phyloP scores from a whole-genome alignment of 371 early-diverging fungal genomes.

The Mucor indicus region DNA sequence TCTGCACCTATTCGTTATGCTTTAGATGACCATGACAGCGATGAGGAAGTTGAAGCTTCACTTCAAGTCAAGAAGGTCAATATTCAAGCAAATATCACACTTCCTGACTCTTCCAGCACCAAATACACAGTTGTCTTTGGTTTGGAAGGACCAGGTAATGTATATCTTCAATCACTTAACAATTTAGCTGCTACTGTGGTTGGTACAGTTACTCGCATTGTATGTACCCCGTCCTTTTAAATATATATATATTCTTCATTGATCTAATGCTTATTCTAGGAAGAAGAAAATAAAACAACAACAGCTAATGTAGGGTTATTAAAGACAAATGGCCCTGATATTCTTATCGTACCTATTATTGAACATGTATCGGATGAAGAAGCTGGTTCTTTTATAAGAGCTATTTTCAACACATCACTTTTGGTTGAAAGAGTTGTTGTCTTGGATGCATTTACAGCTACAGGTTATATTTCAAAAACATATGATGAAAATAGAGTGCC shows the following conservation, averaged over 20 bases:
- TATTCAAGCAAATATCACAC: not conserved
- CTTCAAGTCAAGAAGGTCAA: constrained; percentile 2
- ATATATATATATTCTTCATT: too few relatives aligned
- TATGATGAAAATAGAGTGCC: constrained; percentile 26
- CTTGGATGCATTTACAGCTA: constrained; percentile 31
- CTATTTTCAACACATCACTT: not conserved
- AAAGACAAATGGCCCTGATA: not conserved
- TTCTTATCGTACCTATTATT: constrained; percentile 8
- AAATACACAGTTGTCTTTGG: constrained; percentile 32
- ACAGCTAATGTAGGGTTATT: too few relatives aligned
- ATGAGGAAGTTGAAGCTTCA: constrained; percentile 24
- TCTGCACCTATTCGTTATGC: constrained; percentile 45
- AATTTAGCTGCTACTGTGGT: not conserved
- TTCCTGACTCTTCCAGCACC: not conserved
- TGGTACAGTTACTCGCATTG: constrained; percentile 3
- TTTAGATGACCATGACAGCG: constrained; percentile 38
- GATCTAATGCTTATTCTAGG: constrained; percentile 2
- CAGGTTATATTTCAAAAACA: constrained; percentile 26
- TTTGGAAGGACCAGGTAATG: constrained; percentile 32
- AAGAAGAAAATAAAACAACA: too few relatives aligned
- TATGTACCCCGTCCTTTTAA: too few relatives aligned
- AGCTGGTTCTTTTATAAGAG: constrained; percentile 9
- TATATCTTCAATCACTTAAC: constrained; percentile 24
- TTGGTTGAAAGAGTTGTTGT: constrained; percentile 26
- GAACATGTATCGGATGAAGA: constrained; percentile 17